These are phyloP conservation scores for Cyberlindnera sargentensis DNA, from an alignment of 805 yeast genomes.

Conservation along the genomic window DNA sequence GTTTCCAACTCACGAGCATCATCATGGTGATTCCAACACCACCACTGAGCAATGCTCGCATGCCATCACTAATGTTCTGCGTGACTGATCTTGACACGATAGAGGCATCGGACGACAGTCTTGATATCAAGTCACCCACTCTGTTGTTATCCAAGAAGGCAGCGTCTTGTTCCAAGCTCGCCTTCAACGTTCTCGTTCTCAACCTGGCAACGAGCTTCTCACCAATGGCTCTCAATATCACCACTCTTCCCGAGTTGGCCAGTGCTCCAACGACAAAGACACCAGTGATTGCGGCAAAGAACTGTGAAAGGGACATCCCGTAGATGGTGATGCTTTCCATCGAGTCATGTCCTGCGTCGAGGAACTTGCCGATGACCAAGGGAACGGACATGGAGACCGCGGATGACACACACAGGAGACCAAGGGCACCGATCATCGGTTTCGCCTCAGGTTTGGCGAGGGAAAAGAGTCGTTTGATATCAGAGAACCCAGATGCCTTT, in stretches of 20 bases:
- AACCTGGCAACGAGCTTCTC: slow-evolving; percentile 82
- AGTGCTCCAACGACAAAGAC: slow-evolving; percentile 67
- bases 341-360: slow-evolving; percentile 42
- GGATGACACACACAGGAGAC: slow-evolving; percentile 61
- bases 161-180: slow-evolving; percentile 78
- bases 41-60: slow-evolving; percentile 76
- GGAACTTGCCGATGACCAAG: slow-evolving; percentile 73
- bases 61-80: slow-evolving; percentile 88
- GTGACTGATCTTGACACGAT: slow-evolving; percentile 82
- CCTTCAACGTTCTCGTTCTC: slow-evolving; percentile 68
- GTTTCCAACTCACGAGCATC: slow-evolving; percentile 76
- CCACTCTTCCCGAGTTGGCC: slow-evolving; percentile 78
- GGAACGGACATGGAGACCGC: slow-evolving; percentile 80
- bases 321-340: slow-evolving; percentile 29
- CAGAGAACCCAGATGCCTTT: slow-evolving; percentile 28
- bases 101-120: slow-evolving; percentile 83
- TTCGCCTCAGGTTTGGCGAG: slow-evolving; percentile 53
- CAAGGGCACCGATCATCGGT: slow-evolving; percentile 53
- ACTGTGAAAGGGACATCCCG: slow-evolving; percentile 58
- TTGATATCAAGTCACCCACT: slow-evolving; percentile 86
- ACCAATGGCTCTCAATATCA: slow-evolving; percentile 70
- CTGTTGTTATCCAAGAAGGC: slow-evolving; percentile 84
- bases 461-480: slow-evolving; percentile 38
- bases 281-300: slow-evolving; percentile 53
- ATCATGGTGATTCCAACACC: slow-evolving; percentile 86